A percentile compares a stretch with the other conserved stretches of the same genome.
These are phyloP conservation scores for Chaetomiaceae sp. DNA, from an alignment of 2,329 filamentous ascomycete genomes.

Conservation along the genomic window DNA sequence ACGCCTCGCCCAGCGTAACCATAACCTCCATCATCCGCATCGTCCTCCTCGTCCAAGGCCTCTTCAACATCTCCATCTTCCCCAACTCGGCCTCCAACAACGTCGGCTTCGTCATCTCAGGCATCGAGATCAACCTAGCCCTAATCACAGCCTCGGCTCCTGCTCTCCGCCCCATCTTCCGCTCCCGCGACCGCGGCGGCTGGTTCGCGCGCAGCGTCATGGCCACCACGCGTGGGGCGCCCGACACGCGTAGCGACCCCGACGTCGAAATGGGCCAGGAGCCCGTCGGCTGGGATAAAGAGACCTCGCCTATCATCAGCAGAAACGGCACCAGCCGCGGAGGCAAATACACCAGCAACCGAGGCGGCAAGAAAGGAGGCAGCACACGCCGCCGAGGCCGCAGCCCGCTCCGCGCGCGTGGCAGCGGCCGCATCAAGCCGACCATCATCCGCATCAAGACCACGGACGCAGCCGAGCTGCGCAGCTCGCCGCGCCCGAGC, in stretches of 20 bases:
- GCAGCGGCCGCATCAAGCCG: conserved; percentile 17
- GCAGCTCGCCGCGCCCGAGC: conserved; percentile 31
- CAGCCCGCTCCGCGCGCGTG: not conserved
- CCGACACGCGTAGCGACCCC: not conserved
- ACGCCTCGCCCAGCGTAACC: conserved; percentile 29
- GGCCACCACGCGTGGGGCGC: conserved; percentile 15
- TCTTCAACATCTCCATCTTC: conserved; percentile 28
- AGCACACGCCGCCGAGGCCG: not conserved
- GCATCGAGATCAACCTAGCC: conserved; percentile 40
- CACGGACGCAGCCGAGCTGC: conserved; percentile 23
- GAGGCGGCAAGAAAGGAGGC: conserved; percentile 10
- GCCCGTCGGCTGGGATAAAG: conserved; percentile 9
- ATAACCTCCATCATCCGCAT: conserved; percentile 34
- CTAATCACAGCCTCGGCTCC: conserved; percentile 41
- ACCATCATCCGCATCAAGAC: conserved; percentile 24
- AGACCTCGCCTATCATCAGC: not conserved
- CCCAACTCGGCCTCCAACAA: conserved; percentile 29
- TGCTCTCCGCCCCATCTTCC: conserved; percentile 37
- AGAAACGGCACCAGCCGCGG: conserved; percentile 31
- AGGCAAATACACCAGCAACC: conserved; percentile 20
- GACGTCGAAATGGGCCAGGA: conserved; percentile 25
- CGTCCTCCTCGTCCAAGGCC: conserved; percentile 31
- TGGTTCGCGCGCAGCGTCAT: conserved; percentile 32
- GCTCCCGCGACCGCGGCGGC: conserved; percentile 27
- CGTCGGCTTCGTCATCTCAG: conserved; percentile 35